Conservation (phyloP, 1,139 yeast species). For the Candida tetrigidarum region DNA sequence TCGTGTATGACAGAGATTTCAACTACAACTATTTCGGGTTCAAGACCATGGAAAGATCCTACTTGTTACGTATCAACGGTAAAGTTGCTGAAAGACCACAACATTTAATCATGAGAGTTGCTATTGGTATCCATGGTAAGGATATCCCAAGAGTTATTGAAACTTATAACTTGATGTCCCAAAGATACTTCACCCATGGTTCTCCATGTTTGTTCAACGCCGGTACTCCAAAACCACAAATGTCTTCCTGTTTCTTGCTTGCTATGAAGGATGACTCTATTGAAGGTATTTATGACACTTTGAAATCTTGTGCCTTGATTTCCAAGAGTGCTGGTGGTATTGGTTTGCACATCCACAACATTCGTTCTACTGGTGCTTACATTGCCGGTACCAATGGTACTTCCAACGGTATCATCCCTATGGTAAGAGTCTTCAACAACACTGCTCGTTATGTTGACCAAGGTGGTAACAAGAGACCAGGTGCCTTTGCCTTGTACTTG, state of each 20-base stretch:
- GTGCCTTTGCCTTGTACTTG: conserved; percentile 86
- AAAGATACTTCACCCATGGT: conserved; percentile 84
- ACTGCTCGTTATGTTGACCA: conserved; percentile 94
- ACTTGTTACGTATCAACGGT: conserved; percentile 70
- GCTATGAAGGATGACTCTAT: conserved; percentile 92
- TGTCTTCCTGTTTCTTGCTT: conserved; percentile 88
- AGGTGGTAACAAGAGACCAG: conserved; percentile 95
- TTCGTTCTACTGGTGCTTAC: conserved; percentile 83
- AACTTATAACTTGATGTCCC: conserved; percentile 84
- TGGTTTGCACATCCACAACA: conserved; percentile 83
- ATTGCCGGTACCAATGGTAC: conserved; percentile 92
- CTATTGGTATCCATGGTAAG: conserved; percentile 83
- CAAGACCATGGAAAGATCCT: conserved; percentile 86
- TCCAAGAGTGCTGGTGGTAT: conserved; percentile 93
- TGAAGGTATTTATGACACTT: conserved; percentile 87
- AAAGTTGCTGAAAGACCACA: conserved; percentile 90
- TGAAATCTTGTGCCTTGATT: conserved; percentile 84
- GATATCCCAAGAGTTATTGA: conserved; percentile 74
- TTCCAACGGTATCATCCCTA: conserved; percentile 86
- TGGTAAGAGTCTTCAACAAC: conserved; percentile 88
- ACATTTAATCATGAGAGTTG: conserved; percentile 87
- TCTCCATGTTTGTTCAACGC: conserved; percentile 91
- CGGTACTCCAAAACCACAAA: conserved; percentile 85
- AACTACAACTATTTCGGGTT: conserved; percentile 84
- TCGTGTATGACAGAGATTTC: conserved; percentile 83